Conservation (phyloP, 2,329 filamentous ascomycete species). For the Chaetomium strumarium region DNA sequence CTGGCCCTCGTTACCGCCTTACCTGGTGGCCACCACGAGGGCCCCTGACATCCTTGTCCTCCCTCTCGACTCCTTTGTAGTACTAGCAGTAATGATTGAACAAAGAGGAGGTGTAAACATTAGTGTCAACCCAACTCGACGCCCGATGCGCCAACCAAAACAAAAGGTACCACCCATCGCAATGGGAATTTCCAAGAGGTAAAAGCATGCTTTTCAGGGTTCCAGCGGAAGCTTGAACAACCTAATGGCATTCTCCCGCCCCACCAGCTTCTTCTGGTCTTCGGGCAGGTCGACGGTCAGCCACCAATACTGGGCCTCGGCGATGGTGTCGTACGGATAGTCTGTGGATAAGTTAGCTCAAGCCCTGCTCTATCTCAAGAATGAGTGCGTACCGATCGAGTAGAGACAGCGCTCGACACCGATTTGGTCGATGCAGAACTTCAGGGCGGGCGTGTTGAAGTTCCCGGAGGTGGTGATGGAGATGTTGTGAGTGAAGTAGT, state of each 20-base stretch:
- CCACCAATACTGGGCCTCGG: slow-evolving; percentile 32
- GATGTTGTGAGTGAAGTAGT: slow-evolving; percentile 37
- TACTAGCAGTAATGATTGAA: too few species aligned
- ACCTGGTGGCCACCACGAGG: too few species aligned
- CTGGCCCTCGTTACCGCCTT: too few species aligned
- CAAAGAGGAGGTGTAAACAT: too few species aligned
- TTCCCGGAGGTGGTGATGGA: slow-evolving; percentile 38
- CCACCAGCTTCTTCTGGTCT: slow-evolving; percentile 27
- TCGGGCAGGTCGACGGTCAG: slow-evolving; percentile 26
- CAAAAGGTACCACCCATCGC: too few species aligned
- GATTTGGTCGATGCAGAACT: slow-evolving; percentile 36
- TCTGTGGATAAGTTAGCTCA: slow-evolving; percentile 19
- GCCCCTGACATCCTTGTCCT: too few species aligned
- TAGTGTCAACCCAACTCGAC: too few species aligned
- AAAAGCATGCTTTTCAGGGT: background rate
- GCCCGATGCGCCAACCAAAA: too few species aligned
- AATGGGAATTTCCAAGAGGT: too few species aligned
- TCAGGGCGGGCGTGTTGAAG: slow-evolving; percentile 35
- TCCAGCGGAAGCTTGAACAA: slow-evolving; percentile 32
- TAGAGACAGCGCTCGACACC: slow-evolving; percentile 35
- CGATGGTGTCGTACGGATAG: slow-evolving; percentile 32
- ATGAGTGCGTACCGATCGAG: slow-evolving; percentile 33
- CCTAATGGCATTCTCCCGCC: slow-evolving; percentile 29
- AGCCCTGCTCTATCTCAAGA: background rate
- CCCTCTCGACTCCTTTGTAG: too few species aligned